Percentiles rank a stretch among this genome's conserved stretches.
Evolutionary conservation across 805 yeast species (phyloP).

Genomic region (Lipomyces starkeyi): DNA sequence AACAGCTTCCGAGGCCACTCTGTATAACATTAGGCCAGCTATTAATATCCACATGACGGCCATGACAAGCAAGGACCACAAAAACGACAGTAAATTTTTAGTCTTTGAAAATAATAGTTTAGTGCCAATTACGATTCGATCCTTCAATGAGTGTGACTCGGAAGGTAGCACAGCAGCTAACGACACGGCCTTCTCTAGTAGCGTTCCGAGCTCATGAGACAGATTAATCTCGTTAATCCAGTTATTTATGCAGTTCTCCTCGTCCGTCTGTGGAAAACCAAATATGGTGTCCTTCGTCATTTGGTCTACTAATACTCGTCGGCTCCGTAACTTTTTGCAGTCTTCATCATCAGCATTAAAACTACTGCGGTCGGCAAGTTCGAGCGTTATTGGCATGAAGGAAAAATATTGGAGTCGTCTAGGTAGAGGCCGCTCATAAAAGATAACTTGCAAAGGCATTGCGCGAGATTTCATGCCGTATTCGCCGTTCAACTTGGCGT

Average conservation of each 20-base stretch:
- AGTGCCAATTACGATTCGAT: conserved; percentile 19
- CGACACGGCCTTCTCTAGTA: conserved; percentile 32
- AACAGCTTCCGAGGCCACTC: conserved; percentile 44
- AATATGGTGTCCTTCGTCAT: conserved; percentile 37
- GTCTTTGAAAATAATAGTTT: conserved; percentile 25
- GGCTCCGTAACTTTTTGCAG: conserved; percentile 34
- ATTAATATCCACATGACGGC: conserved; percentile 34
- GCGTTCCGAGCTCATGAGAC: conserved; percentile 45
- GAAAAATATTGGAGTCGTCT: conserved; percentile 78
- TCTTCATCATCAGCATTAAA: conserved; percentile 41
- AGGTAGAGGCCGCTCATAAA: conserved; percentile 76
- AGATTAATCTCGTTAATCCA: conserved; percentile 48
- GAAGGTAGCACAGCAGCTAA: not conserved
- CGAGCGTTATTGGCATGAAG: conserved; percentile 70
- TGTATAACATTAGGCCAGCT: conserved; percentile 38
- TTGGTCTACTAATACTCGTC: conserved; percentile 34
- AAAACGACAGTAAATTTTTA: conserved; percentile 22
- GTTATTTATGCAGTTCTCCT: conserved; percentile 24
- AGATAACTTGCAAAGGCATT: conserved; percentile 47
- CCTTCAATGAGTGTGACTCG: conserved; percentile 9
- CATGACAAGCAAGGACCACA: conserved; percentile 15
- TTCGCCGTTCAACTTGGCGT: not conserved
- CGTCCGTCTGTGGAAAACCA: conserved; percentile 24
- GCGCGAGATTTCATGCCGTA: not conserved
- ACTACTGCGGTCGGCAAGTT: conserved; percentile 49